Conservation (phyloP, 139 green algal species). For the Chlamydomonas sp. region DNA sequence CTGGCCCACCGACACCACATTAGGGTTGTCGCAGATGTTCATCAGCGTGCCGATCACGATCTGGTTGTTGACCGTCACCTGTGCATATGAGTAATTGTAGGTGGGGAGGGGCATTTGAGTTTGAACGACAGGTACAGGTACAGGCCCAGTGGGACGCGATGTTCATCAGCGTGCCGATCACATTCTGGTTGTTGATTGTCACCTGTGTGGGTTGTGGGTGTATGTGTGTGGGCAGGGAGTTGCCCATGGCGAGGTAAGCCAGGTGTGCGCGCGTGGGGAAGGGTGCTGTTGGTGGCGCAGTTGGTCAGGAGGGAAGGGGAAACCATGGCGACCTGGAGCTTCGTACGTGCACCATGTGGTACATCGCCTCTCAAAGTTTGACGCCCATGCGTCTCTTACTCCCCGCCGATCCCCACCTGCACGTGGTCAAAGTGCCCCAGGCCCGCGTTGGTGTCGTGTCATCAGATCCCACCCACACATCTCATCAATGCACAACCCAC, state of each 20-base stretch:
- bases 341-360: too few species aligned
- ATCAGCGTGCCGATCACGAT: conserved; percentile 93
- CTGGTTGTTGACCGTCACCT: conserved; percentile 91
- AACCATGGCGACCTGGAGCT: too few species aligned
- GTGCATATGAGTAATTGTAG: conserved; percentile 33
- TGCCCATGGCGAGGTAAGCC: neutral
- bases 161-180: conserved; percentile 92
- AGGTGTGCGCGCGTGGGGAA: neutral
- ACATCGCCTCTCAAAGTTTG: too few species aligned
- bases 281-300: neutral
- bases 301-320: too few species aligned
- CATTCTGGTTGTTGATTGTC: conserved; percentile 95
- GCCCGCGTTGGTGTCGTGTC: conserved; percentile 94
- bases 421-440: conserved; percentile 81
- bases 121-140: neutral
- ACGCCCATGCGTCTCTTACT: too few species aligned
- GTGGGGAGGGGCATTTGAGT: neutral
- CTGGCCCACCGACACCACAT: conserved; percentile 64
- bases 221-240: neutral
- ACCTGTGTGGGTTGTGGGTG: conserved; percentile 38
- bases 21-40: conserved; percentile 93
- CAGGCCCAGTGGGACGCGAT: conserved; percentile 41
- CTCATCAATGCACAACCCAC: too few species aligned
- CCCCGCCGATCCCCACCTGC: neutral
- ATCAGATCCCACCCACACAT: too few species aligned